Base-by-base conservation (phyloP, 306 rosid genomes). In the Begonia masoniana region DNA sequence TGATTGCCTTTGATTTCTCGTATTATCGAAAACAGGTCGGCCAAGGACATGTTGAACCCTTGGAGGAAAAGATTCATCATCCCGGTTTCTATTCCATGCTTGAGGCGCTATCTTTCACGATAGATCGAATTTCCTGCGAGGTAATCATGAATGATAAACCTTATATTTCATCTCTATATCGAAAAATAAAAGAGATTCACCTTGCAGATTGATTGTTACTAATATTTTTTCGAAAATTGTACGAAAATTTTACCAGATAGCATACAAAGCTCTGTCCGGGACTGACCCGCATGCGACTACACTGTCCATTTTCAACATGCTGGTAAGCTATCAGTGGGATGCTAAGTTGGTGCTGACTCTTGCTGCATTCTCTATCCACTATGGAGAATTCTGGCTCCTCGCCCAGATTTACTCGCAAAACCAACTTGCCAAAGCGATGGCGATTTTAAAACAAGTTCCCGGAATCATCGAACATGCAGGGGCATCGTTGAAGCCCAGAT, bases 311-410 rank as follows among this genome's bases (percentile, higher is more conserved):
- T 79, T 82, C 1, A 65, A 68, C 67, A 76, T 67, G 76, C 68
- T 87, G 1, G 57, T 75, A 14, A 50, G 10, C 24, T 80, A 72
- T 52, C 12, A 62, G 0, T 87, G 89, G 96, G 77, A 71, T 15
- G 84, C 81, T 15, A 83, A 83, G 64, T 82, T 76, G 1, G 84
- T 79, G 55, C 61, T 87, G 12, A 71, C 89, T 9, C 68, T 87
- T 0, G 82, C 87, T 0, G 94, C 94, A 14, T 87, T 87, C 56
- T 72, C 89, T 2, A 6, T 76, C 12, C 88, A 87, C 15, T 83
- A 67, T 24, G 86, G 91, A 0, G 81, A 87, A 12, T 81, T 81
- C 52, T 83, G 91, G 87, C 56, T 78, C 1, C 73, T 87, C 0
- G 69, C 87, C 8, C 78, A 68, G 50, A 47, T 62, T 50, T 65